Base-by-base conservation (phyloP, 169 alveolate species). In the Eimeria necatrix region DNA sequence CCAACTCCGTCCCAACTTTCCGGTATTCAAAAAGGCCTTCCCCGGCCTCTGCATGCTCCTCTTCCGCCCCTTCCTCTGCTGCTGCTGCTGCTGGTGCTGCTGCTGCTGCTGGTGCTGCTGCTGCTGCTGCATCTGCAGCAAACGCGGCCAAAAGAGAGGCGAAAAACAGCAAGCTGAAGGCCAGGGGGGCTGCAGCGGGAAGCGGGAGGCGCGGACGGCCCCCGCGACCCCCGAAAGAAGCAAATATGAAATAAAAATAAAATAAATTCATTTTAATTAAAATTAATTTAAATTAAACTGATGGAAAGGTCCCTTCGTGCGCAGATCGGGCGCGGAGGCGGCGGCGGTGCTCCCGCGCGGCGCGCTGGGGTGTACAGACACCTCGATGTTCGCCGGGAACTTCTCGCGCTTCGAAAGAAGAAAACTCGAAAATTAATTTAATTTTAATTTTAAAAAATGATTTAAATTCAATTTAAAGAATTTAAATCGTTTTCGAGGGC, bases 1-100 rank as follows among this genome's bases (percentile, higher is more conserved):
- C 74, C 48, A 88, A 32, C 8, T 59, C 53, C 1, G 85, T 70
- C 26, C 94, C 81, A 10, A 68, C 87, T 41, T 46, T 68, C 26
- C 70, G 22, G 94, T 88, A 88, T 24, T 88, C 74, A 52, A 24
- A 53, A 48, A 88, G 60, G 24, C 88, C 70, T 20, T 26, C 88
- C 18, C 46, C 18, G 22, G 18, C 18, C 18, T 10, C 74, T 32
- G 9, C 24, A 6, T 4, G 12, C 41, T 64, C 74, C 18, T 64
- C 74, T 1, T 64, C 22, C 0, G 24, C 74, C 1, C 22, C 22
- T 20, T 4, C 22, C 26, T 10, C 74, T 64, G 74, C 26, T 64
- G 18, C 74, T 14, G 74, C 10, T 1, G 18, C 22, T 14, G 74
- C 18, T 64, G 74, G 32, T 20, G 74, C 74, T 20, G 22, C 2